phyloP scores from a whole-genome alignment of 257 asterid genomes.

The Cinchona pubescens region DNA sequence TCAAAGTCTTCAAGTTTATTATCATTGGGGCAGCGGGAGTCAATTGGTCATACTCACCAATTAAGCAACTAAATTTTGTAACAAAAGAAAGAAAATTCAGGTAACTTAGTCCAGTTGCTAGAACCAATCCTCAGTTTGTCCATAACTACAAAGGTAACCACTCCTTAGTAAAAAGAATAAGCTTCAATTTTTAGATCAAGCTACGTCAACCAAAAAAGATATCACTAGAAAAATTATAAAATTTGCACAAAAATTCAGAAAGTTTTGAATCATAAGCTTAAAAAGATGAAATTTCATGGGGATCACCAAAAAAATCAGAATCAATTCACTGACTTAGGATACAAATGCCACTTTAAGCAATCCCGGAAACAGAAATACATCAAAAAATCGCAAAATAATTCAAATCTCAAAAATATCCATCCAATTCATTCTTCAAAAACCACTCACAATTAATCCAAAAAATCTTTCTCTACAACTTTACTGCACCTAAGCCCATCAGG shows the following conservation, averaged over 20 bases:
- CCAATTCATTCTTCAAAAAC: slow-evolving; percentile 10
- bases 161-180: neutral
- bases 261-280: neutral
- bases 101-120: neutral
- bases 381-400: no score
- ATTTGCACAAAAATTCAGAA: neutral
- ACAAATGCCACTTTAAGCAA: neutral
- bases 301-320: neutral
- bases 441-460: neutral
- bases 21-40: no score
- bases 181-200: slow-evolving; percentile 4
- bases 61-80: neutral
- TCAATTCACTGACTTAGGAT: neutral
- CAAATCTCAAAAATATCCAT: slow-evolving; percentile 10
- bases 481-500: neutral
- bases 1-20: neutral
- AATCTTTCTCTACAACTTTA: neutral
- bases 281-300: neutral
- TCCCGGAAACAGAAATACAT: neutral
- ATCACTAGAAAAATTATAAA: neutral
- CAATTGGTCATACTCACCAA: neutral
- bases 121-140: neutral
- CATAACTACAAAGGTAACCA: neutral
- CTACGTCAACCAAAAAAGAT: neutral
- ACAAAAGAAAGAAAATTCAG: neutral